Conservation (phyloP, 306 rosid genomes). For the Quercus ilex region DNA sequence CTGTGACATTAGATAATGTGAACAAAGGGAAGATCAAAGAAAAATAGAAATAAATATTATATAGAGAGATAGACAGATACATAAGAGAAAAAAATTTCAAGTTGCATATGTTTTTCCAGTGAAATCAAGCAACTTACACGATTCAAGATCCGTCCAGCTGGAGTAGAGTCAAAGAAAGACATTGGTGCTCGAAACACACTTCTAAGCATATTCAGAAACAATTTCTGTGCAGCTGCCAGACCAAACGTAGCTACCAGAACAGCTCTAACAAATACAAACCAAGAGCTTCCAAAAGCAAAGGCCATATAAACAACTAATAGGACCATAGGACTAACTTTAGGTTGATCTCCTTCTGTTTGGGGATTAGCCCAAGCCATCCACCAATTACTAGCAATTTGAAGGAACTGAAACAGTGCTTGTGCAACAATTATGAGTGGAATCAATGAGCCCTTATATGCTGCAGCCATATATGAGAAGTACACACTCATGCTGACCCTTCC, state of each 20-base stretch:
- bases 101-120: neutral
- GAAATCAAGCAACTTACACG: slow-evolving; percentile 56
- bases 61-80: neutral
- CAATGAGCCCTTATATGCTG: slow-evolving; percentile 85
- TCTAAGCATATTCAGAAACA: slow-evolving; percentile 80
- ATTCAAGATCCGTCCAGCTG: slow-evolving; percentile 93
- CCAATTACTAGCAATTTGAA: slow-evolving; percentile 99
- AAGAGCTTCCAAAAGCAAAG: slow-evolving; percentile 93
- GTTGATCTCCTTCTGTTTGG: slow-evolving; percentile 86
- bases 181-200: slow-evolving; percentile 83
- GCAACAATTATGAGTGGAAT: slow-evolving; percentile 89
- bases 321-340: slow-evolving; percentile 74
- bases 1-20: slow-evolving; percentile 20
- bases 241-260: slow-evolving; percentile 91
- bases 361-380: slow-evolving; percentile 99
- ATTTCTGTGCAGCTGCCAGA: slow-evolving; percentile 84
- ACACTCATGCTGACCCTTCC: slow-evolving; percentile 99
- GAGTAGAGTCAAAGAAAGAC: slow-evolving; percentile 97
- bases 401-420: slow-evolving; percentile 89
- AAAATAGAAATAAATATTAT: neutral
- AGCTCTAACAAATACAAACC: slow-evolving; percentile 82
- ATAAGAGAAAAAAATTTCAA: neutral
- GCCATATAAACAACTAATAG: slow-evolving; percentile 94
- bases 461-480: slow-evolving; percentile 96
- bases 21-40: slow-evolving; percentile 6